Evolutionary conservation across 2,329 filamentous ascomycete species (phyloP).

Genomic region (Colletotrichum tanaceti): DNA sequence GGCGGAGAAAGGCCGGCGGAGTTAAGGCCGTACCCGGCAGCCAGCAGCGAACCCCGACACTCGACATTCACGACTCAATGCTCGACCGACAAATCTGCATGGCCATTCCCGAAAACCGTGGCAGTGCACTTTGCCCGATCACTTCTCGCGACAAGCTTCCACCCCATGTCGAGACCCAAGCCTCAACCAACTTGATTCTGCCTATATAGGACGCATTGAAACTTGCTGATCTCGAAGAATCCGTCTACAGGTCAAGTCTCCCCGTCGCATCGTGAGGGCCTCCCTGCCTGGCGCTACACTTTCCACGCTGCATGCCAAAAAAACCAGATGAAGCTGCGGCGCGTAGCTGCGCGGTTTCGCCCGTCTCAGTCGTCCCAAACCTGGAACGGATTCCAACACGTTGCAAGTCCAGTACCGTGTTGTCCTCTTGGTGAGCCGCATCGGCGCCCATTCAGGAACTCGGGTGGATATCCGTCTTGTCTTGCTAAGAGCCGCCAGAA

Average conservation of each 20-base stretch:
- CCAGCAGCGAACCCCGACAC: conserved; percentile 15
- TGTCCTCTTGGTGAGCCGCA: not conserved
- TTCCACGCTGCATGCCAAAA: not conserved
- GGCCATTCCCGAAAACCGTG: conserved; percentile 15
- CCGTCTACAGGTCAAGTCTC: conserved; percentile 3
- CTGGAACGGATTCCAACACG: conserved; percentile 4
- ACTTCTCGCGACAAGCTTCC: conserved; percentile 27
- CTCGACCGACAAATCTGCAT: conserved; percentile 5
- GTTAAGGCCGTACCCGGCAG: conserved; percentile 1
- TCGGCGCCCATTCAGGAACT: not conserved
- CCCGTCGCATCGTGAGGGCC: conserved; percentile 2
- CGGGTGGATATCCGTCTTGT: not conserved
- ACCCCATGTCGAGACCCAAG: conserved; percentile 15
- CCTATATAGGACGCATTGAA: conserved; percentile 18
- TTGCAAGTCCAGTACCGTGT: not conserved
- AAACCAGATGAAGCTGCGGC: not conserved
- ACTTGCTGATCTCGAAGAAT: not conserved
- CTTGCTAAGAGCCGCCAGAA: not conserved
- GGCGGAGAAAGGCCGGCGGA: not conserved
- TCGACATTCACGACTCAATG: conserved; percentile 8
- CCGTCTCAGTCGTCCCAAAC: conserved; percentile 4
- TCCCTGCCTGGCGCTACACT: not conserved
- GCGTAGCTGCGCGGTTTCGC: not conserved
- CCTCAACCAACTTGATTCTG: not conserved
- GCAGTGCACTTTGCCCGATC: not conserved